Base-by-base conservation (phyloP, 208 protist species). In the Trypanosomatidae sp. region DNA sequence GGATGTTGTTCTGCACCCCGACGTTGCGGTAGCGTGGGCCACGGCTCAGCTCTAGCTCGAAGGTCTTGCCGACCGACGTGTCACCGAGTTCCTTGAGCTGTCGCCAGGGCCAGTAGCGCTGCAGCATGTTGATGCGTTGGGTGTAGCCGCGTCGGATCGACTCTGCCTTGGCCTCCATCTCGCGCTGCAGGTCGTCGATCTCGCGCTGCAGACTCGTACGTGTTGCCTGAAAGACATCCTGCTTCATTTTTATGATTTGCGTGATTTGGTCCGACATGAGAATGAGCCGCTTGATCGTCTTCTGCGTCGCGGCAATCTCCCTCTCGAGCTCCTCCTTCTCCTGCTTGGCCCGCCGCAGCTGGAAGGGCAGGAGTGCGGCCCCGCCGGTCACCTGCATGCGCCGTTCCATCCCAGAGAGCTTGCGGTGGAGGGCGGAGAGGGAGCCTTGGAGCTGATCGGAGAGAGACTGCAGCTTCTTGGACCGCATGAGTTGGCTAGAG, bases 71-170 rank as follows among this genome's bases (percentile, higher is more conserved):
- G 2, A 95, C 90, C 15, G 75, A 84, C 30, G 86, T 89, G 71
- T 94, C 90, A 6, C 92, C 92, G 0, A 96, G 81, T 50, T 93
- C 92, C 33, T 84, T 81, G 25, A 96, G 81, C 58, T 92, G 91
- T 3, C 92, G 86, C 90, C 92, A 96, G 9, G 90, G 88, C 90
- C 92, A 96, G 72, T 96, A 96, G 3, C 88, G 89, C 50, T 92
- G 84, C 49, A 96, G 79, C 68, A 96, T 78, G 56, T 86, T 90
- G 39, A 96, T 91, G 52, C 92, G 90, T 28, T 88, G 76, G 0
- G 89, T 82, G 71, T 83, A 95, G 25, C 89, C 85, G 10, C 81
- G 79, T 25, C 82, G 92, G 46, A 96, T 91, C n/a, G 56, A 43
- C 30, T 76, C 78, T 13, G 67, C 55, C 69, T 92, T 93, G 7